phyloP scores from a whole-genome alignment of 139 green algal species.

The Coelastrella sp. region DNA sequence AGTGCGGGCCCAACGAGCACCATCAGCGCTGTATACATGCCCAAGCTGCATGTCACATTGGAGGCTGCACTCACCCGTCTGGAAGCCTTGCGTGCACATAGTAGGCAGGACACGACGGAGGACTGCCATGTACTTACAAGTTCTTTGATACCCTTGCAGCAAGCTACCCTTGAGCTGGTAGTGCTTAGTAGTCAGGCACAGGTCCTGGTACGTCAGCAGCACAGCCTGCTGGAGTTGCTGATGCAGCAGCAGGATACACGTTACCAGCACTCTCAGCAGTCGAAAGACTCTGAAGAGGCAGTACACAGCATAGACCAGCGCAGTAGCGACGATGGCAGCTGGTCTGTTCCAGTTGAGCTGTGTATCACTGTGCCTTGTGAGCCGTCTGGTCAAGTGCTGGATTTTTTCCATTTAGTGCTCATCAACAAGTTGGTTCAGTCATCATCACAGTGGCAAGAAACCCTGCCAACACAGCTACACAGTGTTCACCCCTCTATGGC shows the following conservation, averaged over 20 bases:
- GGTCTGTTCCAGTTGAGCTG: background rate
- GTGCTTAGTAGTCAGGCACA: background rate
- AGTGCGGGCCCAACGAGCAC: background rate
- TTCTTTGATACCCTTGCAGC: background rate
- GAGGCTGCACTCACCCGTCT: too few species aligned
- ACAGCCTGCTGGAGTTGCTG: conserved; percentile 20
- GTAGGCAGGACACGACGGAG: too few species aligned
- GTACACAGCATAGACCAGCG: background rate
- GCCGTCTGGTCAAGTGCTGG: background rate
- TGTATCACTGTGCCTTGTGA: background rate
- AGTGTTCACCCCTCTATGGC: background rate
- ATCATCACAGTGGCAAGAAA: too few species aligned
- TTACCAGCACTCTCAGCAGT: background rate
- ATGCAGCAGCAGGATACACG: background rate
- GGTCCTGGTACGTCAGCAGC: background rate
- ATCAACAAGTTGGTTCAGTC: too few species aligned
- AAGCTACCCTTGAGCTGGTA: background rate
- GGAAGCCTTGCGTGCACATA: too few species aligned
- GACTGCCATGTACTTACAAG: too few species aligned
- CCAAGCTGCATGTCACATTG: too few species aligned
- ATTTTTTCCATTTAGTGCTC: background rate
- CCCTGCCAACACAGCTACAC: background rate
- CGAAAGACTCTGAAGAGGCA: background rate
- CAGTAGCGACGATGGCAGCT: background rate
- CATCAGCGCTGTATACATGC: too few species aligned